These are phyloP conservation scores for Pleurotus eryngii DNA, from an alignment of 768 basidiomycete species.

Conservation along the genomic window DNA sequence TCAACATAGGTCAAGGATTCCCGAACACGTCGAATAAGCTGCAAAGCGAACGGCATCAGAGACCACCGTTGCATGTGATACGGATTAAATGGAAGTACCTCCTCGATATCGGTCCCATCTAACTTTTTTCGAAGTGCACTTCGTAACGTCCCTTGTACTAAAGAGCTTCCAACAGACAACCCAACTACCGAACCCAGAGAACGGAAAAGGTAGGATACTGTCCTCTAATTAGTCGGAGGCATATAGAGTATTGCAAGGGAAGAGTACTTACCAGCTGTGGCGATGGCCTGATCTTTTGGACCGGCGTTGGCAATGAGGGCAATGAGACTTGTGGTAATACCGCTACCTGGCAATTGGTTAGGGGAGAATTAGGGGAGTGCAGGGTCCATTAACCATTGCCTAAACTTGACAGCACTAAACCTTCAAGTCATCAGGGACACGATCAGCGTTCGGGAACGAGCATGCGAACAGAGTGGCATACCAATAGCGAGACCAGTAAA, in stretches of 20 bases:
- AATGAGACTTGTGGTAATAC: slow-evolving; percentile 54
- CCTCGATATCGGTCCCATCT: slow-evolving; percentile 44
- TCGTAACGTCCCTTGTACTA: slow-evolving; percentile 52
- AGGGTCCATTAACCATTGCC: slow-evolving; percentile 34
- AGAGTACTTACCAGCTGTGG: slow-evolving; percentile 48
- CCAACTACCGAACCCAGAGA: slow-evolving; percentile 59
- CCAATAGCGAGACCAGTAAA: slow-evolving; percentile 37
- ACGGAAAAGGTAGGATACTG: slow-evolving; percentile 66
- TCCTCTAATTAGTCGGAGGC: background rate
- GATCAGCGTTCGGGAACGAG: background rate
- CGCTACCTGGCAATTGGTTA: slow-evolving; percentile 32
- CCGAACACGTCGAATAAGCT: slow-evolving; percentile 49
- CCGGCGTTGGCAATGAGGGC: slow-evolving; percentile 64
- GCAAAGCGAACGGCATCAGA: background rate
- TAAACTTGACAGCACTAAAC: slow-evolving; percentile 29
- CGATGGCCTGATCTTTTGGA: slow-evolving; percentile 57
- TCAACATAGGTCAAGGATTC: slow-evolving; percentile 48
- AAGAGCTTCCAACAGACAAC: slow-evolving; percentile 51
- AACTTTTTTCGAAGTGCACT: slow-evolving; percentile 38
- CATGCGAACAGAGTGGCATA: slow-evolving; percentile 17
- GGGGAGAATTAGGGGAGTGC: background rate
- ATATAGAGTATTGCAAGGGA: too few species aligned
- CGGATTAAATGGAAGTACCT: slow-evolving; percentile 30
- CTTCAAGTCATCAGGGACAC: slow-evolving; percentile 14
- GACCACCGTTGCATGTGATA: background rate